phyloP scores from a whole-genome alignment of 1,139 yeast genomes.

The Magnusiomyces paraingens region DNA sequence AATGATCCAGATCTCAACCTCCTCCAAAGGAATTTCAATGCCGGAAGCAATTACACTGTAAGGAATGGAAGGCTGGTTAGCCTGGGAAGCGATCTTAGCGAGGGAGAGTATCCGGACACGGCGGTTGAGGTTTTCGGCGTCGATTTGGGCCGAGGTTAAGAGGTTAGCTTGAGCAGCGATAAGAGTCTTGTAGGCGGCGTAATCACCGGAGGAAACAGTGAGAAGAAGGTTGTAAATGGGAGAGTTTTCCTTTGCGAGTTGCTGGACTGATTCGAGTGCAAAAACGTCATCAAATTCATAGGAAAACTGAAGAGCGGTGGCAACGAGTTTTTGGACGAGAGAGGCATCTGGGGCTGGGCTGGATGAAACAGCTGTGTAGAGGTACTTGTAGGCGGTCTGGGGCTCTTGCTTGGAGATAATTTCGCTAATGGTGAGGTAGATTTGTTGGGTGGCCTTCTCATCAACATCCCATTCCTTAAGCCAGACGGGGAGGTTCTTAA shows the following conservation, averaged over 20 bases:
- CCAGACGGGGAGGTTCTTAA: conserved; percentile 36
- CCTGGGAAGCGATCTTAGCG: conserved; percentile 23
- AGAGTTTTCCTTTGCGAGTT: conserved; percentile 20
- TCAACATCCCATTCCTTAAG: conserved; percentile 34
- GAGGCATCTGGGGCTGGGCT: conserved; percentile 21
- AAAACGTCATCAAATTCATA: conserved; percentile 34
- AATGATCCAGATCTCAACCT: conserved; percentile 39
- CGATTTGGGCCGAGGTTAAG: conserved; percentile 20
- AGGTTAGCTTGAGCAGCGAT: conserved; percentile 15
- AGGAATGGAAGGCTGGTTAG: conserved; percentile 25
- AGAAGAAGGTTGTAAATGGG: conserved; percentile 28
- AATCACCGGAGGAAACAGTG: conserved; percentile 33
- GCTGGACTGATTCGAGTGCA: conserved; percentile 31
- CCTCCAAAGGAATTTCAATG: conserved; percentile 30
- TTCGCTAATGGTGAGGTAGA: conserved; percentile 28
- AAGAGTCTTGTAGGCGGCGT: conserved; percentile 24
- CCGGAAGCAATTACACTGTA: conserved; percentile 33
- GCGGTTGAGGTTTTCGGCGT: conserved; percentile 24
- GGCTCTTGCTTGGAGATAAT: conserved; percentile 24
- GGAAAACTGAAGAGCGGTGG: conserved; percentile 25
- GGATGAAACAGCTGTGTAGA: conserved; percentile 28
- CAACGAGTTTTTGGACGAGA: conserved; percentile 27
- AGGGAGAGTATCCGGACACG: conserved; percentile 29
- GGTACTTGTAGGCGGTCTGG: conserved; percentile 27
- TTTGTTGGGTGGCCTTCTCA: conserved; percentile 25